These are phyloP conservation scores for Yamadazyma trypodendri DNA, from an alignment of 1,139 yeast genomes.

Conservation along the genomic window DNA sequence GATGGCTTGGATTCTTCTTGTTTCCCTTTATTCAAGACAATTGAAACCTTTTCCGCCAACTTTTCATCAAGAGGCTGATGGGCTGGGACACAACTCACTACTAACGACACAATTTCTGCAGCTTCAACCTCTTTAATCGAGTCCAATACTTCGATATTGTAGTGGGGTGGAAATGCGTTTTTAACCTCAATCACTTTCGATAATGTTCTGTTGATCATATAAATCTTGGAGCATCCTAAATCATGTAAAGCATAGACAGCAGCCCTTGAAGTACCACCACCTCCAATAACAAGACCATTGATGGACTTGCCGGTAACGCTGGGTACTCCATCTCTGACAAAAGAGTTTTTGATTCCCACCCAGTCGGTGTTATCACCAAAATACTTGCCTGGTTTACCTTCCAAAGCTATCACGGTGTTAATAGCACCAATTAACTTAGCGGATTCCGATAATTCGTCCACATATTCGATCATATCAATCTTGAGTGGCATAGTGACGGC, in stretches of 20 bases:
- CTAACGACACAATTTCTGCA: conserved; percentile 52
- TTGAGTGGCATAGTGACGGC: conserved; percentile 92
- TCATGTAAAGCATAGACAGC: conserved; percentile 83
- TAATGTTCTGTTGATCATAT: conserved; percentile 77
- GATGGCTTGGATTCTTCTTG: conserved; percentile 43
- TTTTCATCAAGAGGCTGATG: conserved; percentile 66
- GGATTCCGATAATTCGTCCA: conserved; percentile 63
- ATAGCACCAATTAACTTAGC: conserved; percentile 88
- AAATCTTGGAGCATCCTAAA: conserved; percentile 76
- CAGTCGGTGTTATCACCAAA: conserved; percentile 95
- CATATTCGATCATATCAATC: conserved; percentile 67
- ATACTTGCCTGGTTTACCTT: conserved; percentile 49
- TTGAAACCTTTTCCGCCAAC: conserved; percentile 47
- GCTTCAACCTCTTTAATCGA: conserved; percentile 41
- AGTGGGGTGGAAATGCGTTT: conserved; percentile 58
- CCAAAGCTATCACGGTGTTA: conserved; percentile 70
- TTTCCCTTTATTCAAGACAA: conserved; percentile 44
- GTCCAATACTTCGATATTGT: conserved; percentile 60
- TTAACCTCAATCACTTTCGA: conserved; percentile 62
- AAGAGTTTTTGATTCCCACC: conserved; percentile 79
- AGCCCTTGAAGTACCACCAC: conserved; percentile 97
- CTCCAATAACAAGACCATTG: conserved; percentile 81
- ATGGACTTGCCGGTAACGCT: conserved; percentile 29
- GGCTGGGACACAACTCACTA: conserved; percentile 89
- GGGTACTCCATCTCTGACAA: conserved; percentile 61